Conservation (phyloP, 1,284 basidiomycete genomes). For the Hypsizygus ulmarius region DNA sequence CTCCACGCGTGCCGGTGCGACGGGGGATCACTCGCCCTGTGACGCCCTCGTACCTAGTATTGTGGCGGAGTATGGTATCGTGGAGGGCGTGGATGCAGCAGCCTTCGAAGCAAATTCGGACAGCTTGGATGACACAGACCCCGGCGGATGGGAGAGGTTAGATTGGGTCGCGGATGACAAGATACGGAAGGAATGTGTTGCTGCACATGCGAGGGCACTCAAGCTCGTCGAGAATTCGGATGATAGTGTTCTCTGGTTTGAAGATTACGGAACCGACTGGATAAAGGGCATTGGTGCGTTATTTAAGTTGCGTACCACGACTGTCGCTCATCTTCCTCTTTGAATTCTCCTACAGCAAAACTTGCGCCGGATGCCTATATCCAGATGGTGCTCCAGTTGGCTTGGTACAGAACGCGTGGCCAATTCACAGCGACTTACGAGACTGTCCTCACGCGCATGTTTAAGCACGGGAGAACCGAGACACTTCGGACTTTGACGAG, state of each 20-base stretch:
- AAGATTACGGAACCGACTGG: conserved; percentile 87
- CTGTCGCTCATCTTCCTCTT: not conserved
- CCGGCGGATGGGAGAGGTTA: conserved; percentile 60
- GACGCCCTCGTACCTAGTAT: conserved; percentile 93
- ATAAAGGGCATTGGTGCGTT: conserved; percentile 76
- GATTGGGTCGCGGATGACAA: conserved; percentile 76
- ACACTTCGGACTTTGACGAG: conserved; percentile 81
- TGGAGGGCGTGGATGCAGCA: conserved; percentile 56
- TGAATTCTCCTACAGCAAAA: conserved; percentile 48
- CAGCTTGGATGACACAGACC: conserved; percentile 14
- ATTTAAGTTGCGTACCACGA: conserved; percentile 1
- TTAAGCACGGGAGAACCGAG: conserved; percentile 90
- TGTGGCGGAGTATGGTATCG: conserved; percentile 82
- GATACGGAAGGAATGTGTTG: conserved; percentile 56
- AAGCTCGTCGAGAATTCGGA: conserved; percentile 79
- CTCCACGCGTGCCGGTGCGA: conserved; percentile 81
- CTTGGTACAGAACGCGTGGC: conserved; percentile 82
- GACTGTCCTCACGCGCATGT: conserved; percentile 90
- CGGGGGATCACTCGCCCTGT: conserved; percentile 91
- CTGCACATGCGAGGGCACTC: conserved; percentile 60
- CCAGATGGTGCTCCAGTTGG: conserved; percentile 92
- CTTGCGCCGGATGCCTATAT: conserved; percentile 88
- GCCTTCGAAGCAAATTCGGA: conserved; percentile 23
- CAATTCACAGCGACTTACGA: conserved; percentile 91
- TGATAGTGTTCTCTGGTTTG: conserved; percentile 82